Base-by-base conservation (phyloP, 371 early-diverging fungal species). In the Mortierella sp. region DNA sequence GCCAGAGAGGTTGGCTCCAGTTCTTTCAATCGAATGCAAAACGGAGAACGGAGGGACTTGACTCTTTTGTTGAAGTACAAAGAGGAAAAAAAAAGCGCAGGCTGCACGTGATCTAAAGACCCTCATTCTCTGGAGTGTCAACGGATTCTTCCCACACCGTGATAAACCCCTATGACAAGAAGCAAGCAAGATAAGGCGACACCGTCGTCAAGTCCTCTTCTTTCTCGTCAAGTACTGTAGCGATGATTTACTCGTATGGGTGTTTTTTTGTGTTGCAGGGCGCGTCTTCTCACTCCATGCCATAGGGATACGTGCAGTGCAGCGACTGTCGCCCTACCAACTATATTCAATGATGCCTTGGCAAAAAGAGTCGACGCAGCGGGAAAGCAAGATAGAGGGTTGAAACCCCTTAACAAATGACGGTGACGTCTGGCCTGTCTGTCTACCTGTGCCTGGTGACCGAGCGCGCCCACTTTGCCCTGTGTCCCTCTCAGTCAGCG, bases 1-100 rank as follows among this genome's bases (percentile, higher is more conserved):
- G 38, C 65, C 65, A 65, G 27, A 24, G 38, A 65, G 65, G 65
- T 65, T 65, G 65, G 65, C 65, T 65, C 65, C 65, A 65, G 38
- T 4, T 46, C 16, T 63, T 35, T 32, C 65, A 35, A 38, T 65
- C 65, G 35, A 65, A 32, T 14, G 41, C 29, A 60, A 32, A 32
- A 35, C 35, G 29, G 71, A 65, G 14, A 18, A 4, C 5, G 60
- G 32, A 14, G 18, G 12, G 16, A 41, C 32, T 29, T 5, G 32
- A 41, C 51, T 21, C n/a, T 65, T 65, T 38, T 11, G 70, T 3
- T 24, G 35, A 44, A n/a, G 35, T 2, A 24, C 41, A 70, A 24
- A n/a, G 70, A 35, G n/a, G n/a, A 35, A 27, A 48, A 46, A 48
- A 32, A 51, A 49, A 49, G 49, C 49, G 49, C 72, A 72, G 72